A percentile compares a stretch with the other conserved stretches of the same genome.
Conservation (phyloP, 2,329 filamentous ascomycete genomes). For the Ceratocystis colombiana region DNA sequence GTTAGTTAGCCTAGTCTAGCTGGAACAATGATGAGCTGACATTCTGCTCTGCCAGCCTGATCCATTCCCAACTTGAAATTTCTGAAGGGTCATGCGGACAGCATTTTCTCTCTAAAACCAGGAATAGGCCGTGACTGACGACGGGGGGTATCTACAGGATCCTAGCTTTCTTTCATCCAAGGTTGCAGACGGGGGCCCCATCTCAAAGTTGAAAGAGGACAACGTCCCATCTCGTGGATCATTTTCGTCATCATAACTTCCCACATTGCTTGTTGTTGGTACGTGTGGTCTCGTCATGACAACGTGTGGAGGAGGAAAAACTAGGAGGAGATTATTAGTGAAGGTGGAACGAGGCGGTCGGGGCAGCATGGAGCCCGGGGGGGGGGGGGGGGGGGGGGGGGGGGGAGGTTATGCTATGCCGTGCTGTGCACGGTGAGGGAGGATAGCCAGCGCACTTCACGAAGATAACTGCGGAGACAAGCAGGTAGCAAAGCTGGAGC, state of each 20-base stretch:
- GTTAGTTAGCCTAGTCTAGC: neutral
- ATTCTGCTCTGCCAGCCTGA: neutral
- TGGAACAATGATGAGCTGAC: conserved; percentile 13
- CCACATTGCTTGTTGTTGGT: neutral
- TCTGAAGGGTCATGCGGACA: conserved; percentile 11
- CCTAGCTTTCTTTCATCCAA: conserved; percentile 13
- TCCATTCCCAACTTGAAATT: conserved; percentile 4
- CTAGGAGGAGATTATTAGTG: neutral
- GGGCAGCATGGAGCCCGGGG: neutral
- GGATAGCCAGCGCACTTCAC: neutral
- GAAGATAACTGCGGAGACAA: neutral
- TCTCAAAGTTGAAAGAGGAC: neutral
- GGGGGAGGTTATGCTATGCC: neutral
- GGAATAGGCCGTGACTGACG: neutral
- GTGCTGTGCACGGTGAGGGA: neutral
- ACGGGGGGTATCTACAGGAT: neutral
- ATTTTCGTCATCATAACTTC: neutral
- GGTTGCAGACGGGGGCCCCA: neutral
- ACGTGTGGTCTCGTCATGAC: conserved; percentile 6
- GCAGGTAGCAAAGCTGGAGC: neutral
- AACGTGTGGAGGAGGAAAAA: conserved; percentile 6
- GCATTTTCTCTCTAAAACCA: neutral
- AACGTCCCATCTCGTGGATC: neutral
- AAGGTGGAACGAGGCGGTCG: conserved; percentile 7
- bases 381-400: too few species aligned